phyloP scores from a whole-genome alignment of 2,329 filamentous ascomycete genomes.

The Hymenoscyphus scutula region DNA sequence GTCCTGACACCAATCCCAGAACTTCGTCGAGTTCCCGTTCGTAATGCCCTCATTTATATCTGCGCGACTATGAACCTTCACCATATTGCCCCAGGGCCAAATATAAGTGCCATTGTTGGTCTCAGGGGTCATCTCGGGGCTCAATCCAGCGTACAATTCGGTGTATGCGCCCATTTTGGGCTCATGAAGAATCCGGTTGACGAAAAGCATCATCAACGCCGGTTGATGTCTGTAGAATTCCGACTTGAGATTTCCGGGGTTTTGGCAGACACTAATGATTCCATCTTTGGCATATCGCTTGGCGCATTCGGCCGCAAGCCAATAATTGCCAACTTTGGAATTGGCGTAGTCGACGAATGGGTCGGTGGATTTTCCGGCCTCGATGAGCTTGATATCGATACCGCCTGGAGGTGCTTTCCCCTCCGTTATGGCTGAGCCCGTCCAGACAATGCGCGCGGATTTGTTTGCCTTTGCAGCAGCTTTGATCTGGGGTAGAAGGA shows the following conservation, averaged over 20 bases:
- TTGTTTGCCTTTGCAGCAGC: background rate
- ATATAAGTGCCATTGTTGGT: constrained; percentile 18
- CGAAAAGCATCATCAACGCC: constrained; percentile 11
- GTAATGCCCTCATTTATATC: constrained; percentile 12
- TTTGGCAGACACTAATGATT: constrained; percentile 20
- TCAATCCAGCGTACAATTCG: constrained; percentile 21
- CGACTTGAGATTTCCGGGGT: constrained; percentile 25
- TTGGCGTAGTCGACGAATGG: constrained; percentile 14
- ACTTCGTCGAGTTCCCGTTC: background rate
- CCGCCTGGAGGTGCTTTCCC: constrained; percentile 14
- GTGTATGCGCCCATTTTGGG: constrained; percentile 23
- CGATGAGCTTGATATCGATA: constrained; percentile 17
- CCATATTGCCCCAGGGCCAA: constrained; percentile 24
- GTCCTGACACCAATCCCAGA: constrained; percentile 13
- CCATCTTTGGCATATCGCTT: constrained; percentile 14
- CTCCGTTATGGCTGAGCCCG: constrained; percentile 31
- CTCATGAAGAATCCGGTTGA: constrained; percentile 14
- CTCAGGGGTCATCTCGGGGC: constrained; percentile 18
- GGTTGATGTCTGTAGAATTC: constrained; percentile 14
- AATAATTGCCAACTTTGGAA: constrained; percentile 24
- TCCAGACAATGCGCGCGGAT: constrained; percentile 31
- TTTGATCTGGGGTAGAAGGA: constrained; percentile 42
- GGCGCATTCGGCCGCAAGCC: constrained; percentile 18
- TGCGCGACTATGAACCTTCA: background rate
- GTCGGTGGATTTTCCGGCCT: constrained; percentile 13